A percentile compares a stretch with the other conserved stretches of the same genome.
These are phyloP conservation scores for Inga oerstediana DNA, from an alignment of 306 rosid species.

Conservation along the genomic window DNA sequence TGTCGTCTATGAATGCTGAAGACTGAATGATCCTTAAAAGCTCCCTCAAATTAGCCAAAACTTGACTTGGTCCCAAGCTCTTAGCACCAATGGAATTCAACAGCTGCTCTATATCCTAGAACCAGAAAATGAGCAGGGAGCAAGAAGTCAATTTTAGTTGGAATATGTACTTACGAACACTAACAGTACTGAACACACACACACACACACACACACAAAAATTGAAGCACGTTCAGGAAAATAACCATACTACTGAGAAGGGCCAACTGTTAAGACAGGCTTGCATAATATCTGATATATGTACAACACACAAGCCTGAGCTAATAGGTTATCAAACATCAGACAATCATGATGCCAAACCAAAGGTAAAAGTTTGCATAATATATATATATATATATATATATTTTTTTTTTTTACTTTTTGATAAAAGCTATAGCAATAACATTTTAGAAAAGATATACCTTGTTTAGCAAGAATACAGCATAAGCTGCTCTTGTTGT, in stretches of 20 bases:
- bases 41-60: conserved; percentile 93
- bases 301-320: background rate
- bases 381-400: background rate
- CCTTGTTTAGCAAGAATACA: conserved; percentile 92
- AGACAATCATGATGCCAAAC: conserved; percentile 20
- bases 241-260: background rate
- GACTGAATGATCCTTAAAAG: conserved; percentile 80
- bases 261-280: conserved; percentile 16
- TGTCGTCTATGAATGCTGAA: conserved; percentile 62
- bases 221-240: conserved; percentile 18
- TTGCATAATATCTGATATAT: background rate
- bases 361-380: conserved; percentile 11
- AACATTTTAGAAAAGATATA: conserved; percentile 31
- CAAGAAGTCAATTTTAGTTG: conserved; percentile 25
- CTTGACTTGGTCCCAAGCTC: conserved; percentile 94
- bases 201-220: background rate
- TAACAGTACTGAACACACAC: background rate
- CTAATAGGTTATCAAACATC: background rate
- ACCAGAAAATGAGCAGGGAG: conserved; percentile 15
- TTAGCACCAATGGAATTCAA: conserved; percentile 79
- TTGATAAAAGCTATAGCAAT: background rate
- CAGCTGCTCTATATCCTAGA: conserved; percentile 96
- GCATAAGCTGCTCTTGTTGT: conserved; percentile 95
- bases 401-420: background rate
- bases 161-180: conserved; percentile 11